phyloP scores from a whole-genome alignment of 345 rosid genomes.

The Stellera chamaejasme region DNA sequence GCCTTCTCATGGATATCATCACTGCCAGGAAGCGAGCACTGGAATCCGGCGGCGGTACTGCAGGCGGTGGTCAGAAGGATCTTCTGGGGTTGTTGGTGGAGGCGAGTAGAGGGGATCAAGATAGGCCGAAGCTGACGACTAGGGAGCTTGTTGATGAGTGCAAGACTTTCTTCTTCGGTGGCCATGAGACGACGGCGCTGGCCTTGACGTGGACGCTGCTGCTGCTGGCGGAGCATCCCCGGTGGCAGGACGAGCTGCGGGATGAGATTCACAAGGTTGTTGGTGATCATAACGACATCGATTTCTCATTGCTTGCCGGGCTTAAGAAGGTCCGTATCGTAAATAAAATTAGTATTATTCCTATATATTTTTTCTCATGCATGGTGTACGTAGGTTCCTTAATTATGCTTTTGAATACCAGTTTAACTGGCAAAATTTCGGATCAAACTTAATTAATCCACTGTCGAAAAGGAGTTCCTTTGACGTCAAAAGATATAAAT shows the following conservation, averaged over 20 bases:
- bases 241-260: conserved; percentile 72
- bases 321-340: conserved; percentile 64
- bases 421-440: too few relatives aligned
- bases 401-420: too few relatives aligned
- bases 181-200: conserved; percentile 91
- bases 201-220: conserved; percentile 82
- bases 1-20: conserved; percentile 50
- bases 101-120: conserved; percentile 24
- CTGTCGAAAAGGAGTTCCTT: too few relatives aligned
- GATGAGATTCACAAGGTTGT: conserved; percentile 65
- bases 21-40: conserved; percentile 26
- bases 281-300: conserved; percentile 41
- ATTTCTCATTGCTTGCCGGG: conserved; percentile 56
- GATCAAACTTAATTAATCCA: too few relatives aligned
- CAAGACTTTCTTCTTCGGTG: conserved; percentile 93
- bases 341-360: too few relatives aligned
- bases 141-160: conserved; percentile 80
- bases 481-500: too few relatives aligned
- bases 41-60: not conserved
- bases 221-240: conserved; percentile 64
- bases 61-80: conserved; percentile 21
- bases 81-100: conserved; percentile 55
- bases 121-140: conserved; percentile 36
- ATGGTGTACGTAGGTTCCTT: too few relatives aligned
- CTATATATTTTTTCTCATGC: too few relatives aligned